These are phyloP conservation scores for Agaricus sinodeliciosus DNA, from an alignment of 768 basidiomycete genomes.

Conservation along the genomic window DNA sequence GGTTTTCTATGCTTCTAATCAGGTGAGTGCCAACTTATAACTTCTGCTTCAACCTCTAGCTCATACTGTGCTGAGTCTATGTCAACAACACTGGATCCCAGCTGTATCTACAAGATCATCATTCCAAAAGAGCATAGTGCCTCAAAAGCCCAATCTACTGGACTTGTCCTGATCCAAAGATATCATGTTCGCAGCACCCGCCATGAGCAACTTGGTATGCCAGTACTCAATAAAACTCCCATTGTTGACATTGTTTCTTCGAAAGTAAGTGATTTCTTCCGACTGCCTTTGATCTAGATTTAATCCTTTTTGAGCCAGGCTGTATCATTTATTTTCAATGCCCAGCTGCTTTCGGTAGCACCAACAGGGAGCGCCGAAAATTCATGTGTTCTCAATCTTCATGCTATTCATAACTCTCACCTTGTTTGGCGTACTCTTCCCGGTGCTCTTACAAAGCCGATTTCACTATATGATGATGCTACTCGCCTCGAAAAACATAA, in stretches of 20 bases:
- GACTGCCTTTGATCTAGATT: not conserved
- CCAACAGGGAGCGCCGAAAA: too few species aligned
- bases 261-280: not conserved
- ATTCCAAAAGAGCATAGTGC: not conserved
- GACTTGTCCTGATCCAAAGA: not conserved
- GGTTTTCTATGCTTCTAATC: too few species aligned
- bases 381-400: conserved; percentile 4
- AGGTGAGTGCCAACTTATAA: too few species aligned
- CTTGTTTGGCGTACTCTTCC: not conserved
- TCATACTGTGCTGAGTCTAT: too few species aligned
- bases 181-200: not conserved
- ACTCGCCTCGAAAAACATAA: too few species aligned
- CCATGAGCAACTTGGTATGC: not conserved
- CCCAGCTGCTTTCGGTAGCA: too few species aligned
- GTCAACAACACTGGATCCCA: not conserved
- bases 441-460: not conserved
- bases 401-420: conserved; percentile 11
- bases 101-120: not conserved
- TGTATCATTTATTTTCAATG: not conserved
- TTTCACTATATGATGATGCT: not conserved
- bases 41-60: not conserved
- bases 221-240: not conserved
- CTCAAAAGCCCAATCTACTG: too few species aligned
- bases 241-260: not conserved
- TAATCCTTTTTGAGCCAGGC: not conserved